phyloP scores from a whole-genome alignment of 768 basidiomycete genomes.

The Trametes meyenii region DNA sequence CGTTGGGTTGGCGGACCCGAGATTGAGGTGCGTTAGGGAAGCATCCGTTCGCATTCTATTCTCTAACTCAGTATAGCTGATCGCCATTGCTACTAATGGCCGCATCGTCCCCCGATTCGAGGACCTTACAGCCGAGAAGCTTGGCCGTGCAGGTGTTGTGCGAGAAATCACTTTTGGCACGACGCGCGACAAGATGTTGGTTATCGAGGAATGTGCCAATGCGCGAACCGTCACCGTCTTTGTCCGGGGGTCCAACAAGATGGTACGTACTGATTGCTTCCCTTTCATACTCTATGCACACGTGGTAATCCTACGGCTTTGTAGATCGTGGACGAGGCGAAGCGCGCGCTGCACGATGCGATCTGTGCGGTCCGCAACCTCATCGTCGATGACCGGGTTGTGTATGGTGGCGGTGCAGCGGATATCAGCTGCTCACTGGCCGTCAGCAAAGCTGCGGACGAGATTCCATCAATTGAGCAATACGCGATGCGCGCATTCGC shows the following conservation, averaged over 20 bases:
- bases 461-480: slow-evolving; percentile 98
- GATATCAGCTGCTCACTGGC: slow-evolving; percentile 96
- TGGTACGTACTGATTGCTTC: slow-evolving; percentile 54
- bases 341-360: slow-evolving; percentile 96
- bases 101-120: slow-evolving; percentile 98
- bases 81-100: slow-evolving; percentile 97
- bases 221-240: slow-evolving; percentile 95
- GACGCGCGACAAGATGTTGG: slow-evolving; percentile 98
- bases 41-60: too few species aligned
- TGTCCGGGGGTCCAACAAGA: slow-evolving; percentile 97
- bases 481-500: slow-evolving; percentile 99
- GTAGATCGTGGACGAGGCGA: slow-evolving; percentile 98
- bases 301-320: too few species aligned
- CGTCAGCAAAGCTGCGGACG: slow-evolving; percentile 92
- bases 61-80: slow-evolving; percentile 57
- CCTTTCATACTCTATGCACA: background rate
- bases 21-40: slow-evolving; percentile 72
- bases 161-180: slow-evolving; percentile 96
- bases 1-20: slow-evolving; percentile 99
- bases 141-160: slow-evolving; percentile 92
- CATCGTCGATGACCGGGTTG: slow-evolving; percentile 92
- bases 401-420: slow-evolving; percentile 97
- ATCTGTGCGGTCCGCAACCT: slow-evolving; percentile 97
- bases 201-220: slow-evolving; percentile 99
- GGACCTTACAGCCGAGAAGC: slow-evolving; percentile 87